Conservation (phyloP, 1,139 yeast species). For the Ashbya aceris region DNA sequence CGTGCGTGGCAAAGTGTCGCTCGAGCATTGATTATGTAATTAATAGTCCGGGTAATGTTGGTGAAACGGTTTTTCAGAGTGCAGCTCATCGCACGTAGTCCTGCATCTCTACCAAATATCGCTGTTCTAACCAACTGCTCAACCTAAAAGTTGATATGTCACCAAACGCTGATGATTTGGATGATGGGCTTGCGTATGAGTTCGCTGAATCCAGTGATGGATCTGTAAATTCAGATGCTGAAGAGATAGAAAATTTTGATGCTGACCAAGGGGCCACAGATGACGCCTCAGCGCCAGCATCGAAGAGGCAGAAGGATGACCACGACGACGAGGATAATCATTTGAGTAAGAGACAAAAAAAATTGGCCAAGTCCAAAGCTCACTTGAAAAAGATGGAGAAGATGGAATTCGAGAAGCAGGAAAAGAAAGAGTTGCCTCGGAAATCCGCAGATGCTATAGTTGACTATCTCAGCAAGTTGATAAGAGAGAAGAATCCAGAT, state of each 20-base stretch:
- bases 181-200: constrained; percentile 27
- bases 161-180: constrained; percentile 26
- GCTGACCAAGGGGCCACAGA: constrained; percentile 5
- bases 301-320: constrained; percentile 6
- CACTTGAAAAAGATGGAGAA: constrained; percentile 25
- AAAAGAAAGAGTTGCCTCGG: constrained; percentile 22
- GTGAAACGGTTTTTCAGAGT: neutral
- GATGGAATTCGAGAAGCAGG: constrained; percentile 22
- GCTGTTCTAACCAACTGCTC: neutral
- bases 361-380: constrained; percentile 23
- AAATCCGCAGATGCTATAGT: constrained; percentile 21
- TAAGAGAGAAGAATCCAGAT: constrained; percentile 27
- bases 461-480: constrained; percentile 25
- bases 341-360: constrained; percentile 28
- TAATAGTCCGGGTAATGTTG: too few species aligned
- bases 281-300: constrained; percentile 4
- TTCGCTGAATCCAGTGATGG: constrained; percentile 8
- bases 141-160: constrained; percentile 14
- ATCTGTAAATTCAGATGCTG: constrained; percentile 9
- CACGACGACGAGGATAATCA: constrained; percentile 6
- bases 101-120: neutral
- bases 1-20: too few species aligned
- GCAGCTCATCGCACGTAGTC: neutral
- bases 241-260: constrained; percentile 6
- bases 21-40: too few species aligned